Conservation (phyloP, 768 basidiomycete species). For the Podaxis sp. region DNA sequence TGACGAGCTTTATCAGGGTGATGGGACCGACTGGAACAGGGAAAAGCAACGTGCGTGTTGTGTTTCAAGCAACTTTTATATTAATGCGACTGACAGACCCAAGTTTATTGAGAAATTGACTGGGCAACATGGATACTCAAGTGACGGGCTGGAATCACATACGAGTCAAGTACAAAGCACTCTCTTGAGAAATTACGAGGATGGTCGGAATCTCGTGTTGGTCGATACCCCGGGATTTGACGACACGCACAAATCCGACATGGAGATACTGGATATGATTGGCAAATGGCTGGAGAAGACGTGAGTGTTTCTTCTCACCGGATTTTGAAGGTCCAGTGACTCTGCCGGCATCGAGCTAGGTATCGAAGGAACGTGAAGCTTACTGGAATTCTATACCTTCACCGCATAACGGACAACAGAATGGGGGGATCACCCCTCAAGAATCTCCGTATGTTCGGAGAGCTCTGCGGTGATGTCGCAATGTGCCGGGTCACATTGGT, state of each 20-base stretch:
- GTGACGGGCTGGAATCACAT: constrained; percentile 7
- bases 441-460: constrained; percentile 51
- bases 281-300: constrained; percentile 9
- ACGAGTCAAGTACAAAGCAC: constrained; percentile 10
- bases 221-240: constrained; percentile 21
- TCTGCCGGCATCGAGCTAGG: constrained; percentile 10
- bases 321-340: background rate
- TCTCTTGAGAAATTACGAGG: constrained; percentile 1
- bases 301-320: constrained; percentile 7
- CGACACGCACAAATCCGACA: constrained; percentile 11
- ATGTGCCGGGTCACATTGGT: constrained; percentile 52
- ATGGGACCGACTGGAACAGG: constrained; percentile 10
- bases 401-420: constrained; percentile 25
- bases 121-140: background rate
- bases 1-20: background rate
- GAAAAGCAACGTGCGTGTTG: constrained; percentile 8
- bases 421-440: constrained; percentile 51
- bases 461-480: constrained; percentile 50
- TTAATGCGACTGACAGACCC: background rate
- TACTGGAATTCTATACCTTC: constrained; percentile 17
- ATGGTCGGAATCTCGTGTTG: constrained; percentile 12
- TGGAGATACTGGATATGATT: constrained; percentile 14
- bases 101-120: constrained; percentile 12
- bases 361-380: constrained; percentile 21
- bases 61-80: background rate